These are phyloP conservation scores for Colletotrichum orchidophilum DNA, from an alignment of 2,329 filamentous ascomycete species.

Conservation along the genomic window DNA sequence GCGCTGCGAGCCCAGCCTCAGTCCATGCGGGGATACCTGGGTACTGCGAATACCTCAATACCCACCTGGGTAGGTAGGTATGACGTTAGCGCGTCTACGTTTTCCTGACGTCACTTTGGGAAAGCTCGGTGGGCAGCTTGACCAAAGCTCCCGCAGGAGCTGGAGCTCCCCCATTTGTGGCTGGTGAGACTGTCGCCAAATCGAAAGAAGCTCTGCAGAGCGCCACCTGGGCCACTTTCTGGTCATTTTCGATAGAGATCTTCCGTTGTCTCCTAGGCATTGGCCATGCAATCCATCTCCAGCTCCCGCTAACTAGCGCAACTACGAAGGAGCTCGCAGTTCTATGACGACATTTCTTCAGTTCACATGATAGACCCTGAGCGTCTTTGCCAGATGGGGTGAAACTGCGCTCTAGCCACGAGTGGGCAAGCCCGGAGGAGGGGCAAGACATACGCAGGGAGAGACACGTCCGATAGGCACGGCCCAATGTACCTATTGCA, in stretches of 20 bases:
- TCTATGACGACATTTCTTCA: constrained; percentile 34
- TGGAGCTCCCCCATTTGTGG: constrained; percentile 20
- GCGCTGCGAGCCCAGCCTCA: background rate
- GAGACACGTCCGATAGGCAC: constrained; percentile 11
- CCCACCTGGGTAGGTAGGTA: constrained; percentile 9
- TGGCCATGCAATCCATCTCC: constrained; percentile 3
- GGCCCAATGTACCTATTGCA: background rate
- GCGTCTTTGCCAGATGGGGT: constrained; percentile 30
- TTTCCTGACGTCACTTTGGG: constrained; percentile 14
- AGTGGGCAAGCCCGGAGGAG: constrained; percentile 17
- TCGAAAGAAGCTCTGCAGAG: constrained; percentile 7
- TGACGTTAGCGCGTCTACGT: constrained; percentile 23
- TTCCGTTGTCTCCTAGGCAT: constrained; percentile 4
- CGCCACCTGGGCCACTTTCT: background rate
- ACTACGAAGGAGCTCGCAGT: constrained; percentile 7
- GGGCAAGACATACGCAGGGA: constrained; percentile 18
- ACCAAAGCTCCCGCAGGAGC: constrained; percentile 6
- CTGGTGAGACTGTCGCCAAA: constrained; percentile 23
- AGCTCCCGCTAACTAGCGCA: background rate
- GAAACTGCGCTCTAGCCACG: constrained; percentile 30
- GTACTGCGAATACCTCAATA: background rate
- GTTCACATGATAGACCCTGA: constrained; percentile 35
- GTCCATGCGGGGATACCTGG: constrained; percentile 8
- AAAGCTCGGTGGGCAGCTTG: background rate
- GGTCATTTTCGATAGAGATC: constrained; percentile 20